Evolutionary conservation across 768 basidiomycete species (phyloP).

Genomic region (Podaxis sp.): DNA sequence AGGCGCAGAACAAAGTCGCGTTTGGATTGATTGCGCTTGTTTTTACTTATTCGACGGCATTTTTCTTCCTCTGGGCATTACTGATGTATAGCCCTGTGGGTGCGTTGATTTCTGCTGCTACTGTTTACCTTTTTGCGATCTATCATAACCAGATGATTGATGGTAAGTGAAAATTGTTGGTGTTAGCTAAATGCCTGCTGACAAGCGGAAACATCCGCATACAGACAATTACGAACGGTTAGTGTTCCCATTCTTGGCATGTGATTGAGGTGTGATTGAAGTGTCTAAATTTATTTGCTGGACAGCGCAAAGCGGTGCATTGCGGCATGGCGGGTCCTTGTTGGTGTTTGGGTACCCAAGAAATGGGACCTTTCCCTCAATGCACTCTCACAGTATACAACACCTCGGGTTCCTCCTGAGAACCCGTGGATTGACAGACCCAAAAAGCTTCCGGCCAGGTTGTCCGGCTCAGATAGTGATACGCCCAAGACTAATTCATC

Average conservation of each 20-base stretch:
- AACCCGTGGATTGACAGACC: constrained; percentile 70
- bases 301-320: constrained; percentile 84
- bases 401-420: constrained; percentile 61
- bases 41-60: constrained; percentile 78
- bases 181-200: constrained; percentile 11
- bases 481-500: constrained; percentile 21
- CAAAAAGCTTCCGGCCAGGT: constrained; percentile 26
- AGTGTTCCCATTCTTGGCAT: constrained; percentile 35
- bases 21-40: constrained; percentile 78
- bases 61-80: constrained; percentile 84
- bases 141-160: constrained; percentile 90
- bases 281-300: constrained; percentile 7
- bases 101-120: constrained; percentile 63
- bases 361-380: constrained; percentile 76
- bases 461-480: constrained; percentile 18
- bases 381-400: constrained; percentile 74
- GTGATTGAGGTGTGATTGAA: neutral
- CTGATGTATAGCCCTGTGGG: constrained; percentile 76
- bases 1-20: constrained; percentile 96
- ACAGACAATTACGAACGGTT: constrained; percentile 75
- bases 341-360: constrained; percentile 91
- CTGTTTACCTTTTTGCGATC: constrained; percentile 75
- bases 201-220: neutral
- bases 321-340: constrained; percentile 95
- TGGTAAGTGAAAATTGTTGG: constrained; percentile 47